Conservation (phyloP, 371 early-diverging fungal genomes). For the Mucor ambiguus region DNA sequence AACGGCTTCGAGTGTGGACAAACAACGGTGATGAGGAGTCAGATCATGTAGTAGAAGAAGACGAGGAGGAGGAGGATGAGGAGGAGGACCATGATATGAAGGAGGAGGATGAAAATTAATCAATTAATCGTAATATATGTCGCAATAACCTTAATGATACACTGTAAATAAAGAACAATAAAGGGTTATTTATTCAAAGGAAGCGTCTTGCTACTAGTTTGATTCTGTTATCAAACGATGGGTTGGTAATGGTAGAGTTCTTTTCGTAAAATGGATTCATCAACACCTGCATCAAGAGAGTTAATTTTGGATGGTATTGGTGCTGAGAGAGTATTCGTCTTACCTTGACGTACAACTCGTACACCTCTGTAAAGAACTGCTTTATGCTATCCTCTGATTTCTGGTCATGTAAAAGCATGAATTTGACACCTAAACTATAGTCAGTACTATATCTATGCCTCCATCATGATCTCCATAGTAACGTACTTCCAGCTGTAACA, state of each 20-base stretch:
- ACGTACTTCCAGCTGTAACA: slow-evolving; percentile 84
- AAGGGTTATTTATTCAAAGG: slow-evolving; percentile 48
- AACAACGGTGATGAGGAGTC: slow-evolving; percentile 18
- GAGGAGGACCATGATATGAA: slow-evolving; percentile 1
- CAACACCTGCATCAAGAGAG: slow-evolving; percentile 55
- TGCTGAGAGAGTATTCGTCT: not conserved
- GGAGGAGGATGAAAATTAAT: not conserved
- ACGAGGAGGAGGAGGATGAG: not conserved
- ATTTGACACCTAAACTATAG: slow-evolving; percentile 64
- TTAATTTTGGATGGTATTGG: not conserved
- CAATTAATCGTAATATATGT: not conserved
- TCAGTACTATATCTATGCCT: not conserved
- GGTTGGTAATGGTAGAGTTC: slow-evolving; percentile 78
- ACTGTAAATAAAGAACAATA: slow-evolving; percentile 5
- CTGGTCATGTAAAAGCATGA: slow-evolving; percentile 92
- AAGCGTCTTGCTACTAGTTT: slow-evolving; percentile 76
- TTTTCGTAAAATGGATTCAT: slow-evolving; percentile 92
- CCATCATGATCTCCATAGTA: not conserved
- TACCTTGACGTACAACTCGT: slow-evolving; percentile 93
- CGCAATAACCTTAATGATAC: not conserved
- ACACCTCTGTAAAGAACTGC: slow-evolving; percentile 87
- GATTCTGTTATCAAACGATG: slow-evolving; percentile 83
- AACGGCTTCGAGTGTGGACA: slow-evolving; percentile 42
- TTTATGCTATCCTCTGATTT: slow-evolving; percentile 88
- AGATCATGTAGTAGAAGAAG: slow-evolving; percentile 5